Evolutionary conservation across 345 rosid species (phyloP), one percentile per base, ranked within the genome.

Genomic region (Salix suchowensis): DNA sequence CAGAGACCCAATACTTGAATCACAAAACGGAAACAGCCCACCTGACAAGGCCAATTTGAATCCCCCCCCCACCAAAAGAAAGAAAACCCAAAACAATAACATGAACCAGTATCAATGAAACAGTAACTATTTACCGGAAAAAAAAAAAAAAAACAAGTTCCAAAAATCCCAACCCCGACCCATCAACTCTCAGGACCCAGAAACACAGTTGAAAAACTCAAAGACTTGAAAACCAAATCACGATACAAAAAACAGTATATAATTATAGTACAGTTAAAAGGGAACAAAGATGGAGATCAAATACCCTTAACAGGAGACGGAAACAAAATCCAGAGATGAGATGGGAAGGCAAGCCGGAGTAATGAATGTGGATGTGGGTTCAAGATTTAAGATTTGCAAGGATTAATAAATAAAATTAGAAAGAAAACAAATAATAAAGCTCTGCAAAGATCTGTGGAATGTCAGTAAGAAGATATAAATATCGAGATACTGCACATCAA

Each of bases 251-350:
- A 39, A 76, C 5, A 61, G 26, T 55, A 67, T 6, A 23, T 37
- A 66, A 26, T n/a, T 19, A 72, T n/a, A 42, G 71, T 58, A 78
- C 67, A 65, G 73, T 34, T 7, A 15, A 61, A 23, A 60, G 26
- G n/a, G 48, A 67, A 67, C 61, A 61, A 68, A 74, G 68, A 78
- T 75, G 76, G 80, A 70, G 87, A 88, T 80, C 78, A 77, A 77
- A 73, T 82, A 80, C 87, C 86, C 82, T 83, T 75, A 85, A 82
- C 80, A 50, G 78, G 72, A 69, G 77, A 68, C 72, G 72, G 46
- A 44, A 67, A 60, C 37, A 71, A 76, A n/a, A 55, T 23, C 54
- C 15, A 13, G 62, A 74, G 81, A 74, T 68, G 74, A 78, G 84
- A 77, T 70, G 68, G 77, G 77, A 76, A 81, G 24, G 71, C 28